Evolutionary conservation across 768 basidiomycete genomes (phyloP).

Genomic region (Gyrodon lividus): DNA sequence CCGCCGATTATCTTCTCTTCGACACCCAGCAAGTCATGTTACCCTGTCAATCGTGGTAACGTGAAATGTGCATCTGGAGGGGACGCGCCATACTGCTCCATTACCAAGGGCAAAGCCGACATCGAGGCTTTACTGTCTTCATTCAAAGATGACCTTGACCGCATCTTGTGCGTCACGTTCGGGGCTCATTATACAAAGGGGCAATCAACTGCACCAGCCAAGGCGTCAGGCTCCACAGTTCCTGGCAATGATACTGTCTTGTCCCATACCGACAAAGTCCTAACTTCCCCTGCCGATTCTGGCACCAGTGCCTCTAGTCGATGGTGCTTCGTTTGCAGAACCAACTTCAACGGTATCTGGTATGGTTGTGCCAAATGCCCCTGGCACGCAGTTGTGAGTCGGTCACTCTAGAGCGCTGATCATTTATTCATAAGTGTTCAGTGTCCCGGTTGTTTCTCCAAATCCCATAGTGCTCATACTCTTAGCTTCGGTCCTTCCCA

Average conservation of each 20-base stretch:
- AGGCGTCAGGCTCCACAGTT: neutral
- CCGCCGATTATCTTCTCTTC: constrained; percentile 7
- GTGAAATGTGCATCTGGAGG: neutral
- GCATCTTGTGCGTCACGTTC: constrained; percentile 40
- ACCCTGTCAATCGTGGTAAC: neutral
- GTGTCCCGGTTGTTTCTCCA: constrained; percentile 29
- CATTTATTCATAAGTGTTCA: constrained; percentile 13
- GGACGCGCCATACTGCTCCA: constrained; percentile 39
- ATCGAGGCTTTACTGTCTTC: constrained; percentile 43
- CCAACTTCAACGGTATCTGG: constrained; percentile 23
- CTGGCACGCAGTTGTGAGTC: constrained; percentile 32
- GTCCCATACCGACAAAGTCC: neutral
- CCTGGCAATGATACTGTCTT: neutral
- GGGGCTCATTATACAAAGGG: constrained; percentile 16
- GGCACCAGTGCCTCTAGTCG: neutral
- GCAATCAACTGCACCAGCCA: neutral
- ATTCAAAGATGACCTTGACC: constrained; percentile 58
- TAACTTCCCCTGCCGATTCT: neutral
- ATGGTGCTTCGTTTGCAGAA: constrained; percentile 34
- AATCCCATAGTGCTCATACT: constrained; percentile 28
- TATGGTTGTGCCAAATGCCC: constrained; percentile 33
- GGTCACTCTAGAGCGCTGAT: neutral
- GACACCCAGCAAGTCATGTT: neutral
- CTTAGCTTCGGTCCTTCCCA: constrained; percentile 33
- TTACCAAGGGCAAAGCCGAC: constrained; percentile 48